Evolutionary conservation across 176 grass and related monocot species (phyloP).

Genomic region (Carex parvula): DNA sequence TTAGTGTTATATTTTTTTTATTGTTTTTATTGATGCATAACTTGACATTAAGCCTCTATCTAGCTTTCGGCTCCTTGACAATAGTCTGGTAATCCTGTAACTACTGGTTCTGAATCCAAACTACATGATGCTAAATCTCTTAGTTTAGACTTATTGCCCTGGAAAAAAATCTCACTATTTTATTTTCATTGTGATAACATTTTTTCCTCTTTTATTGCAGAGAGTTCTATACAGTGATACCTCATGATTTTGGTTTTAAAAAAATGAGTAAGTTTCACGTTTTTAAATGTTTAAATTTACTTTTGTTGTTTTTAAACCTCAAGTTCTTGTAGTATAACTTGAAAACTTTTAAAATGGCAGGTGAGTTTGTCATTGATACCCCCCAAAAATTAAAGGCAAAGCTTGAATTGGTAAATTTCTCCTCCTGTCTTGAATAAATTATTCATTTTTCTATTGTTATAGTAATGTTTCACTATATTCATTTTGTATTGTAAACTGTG

Average conservation of each 20-base stretch:
- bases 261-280: slow-evolving; percentile 71
- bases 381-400: slow-evolving; percentile 87
- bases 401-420: slow-evolving; percentile 76
- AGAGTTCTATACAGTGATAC: slow-evolving; percentile 75
- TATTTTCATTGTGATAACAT: neutral
- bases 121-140: neutral
- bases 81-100: neutral
- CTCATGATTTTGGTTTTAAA: slow-evolving; percentile 96
- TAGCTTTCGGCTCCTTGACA: neutral
- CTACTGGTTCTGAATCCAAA: neutral
- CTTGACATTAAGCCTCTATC: neutral
- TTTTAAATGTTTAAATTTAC: slow-evolving; percentile 28
- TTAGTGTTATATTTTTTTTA: neutral
- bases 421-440: neutral
- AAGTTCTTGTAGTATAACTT: slow-evolving; percentile 23
- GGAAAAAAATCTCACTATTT: neutral
- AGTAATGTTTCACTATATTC: neutral
- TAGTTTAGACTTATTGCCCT: neutral
- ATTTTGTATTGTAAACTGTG: slow-evolving; percentile 7
- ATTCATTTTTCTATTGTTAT: neutral
- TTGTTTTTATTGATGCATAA: neutral
- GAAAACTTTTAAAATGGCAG: slow-evolving; percentile 38
- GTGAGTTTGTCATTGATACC: slow-evolving; percentile 80
- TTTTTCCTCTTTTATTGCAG: slow-evolving; percentile 27
- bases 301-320: slow-evolving; percentile 19